Percentiles rank a stretch among this genome's conserved stretches.
Evolutionary conservation across 2,329 filamentous ascomycete species (phyloP).

Genomic region (Sodiomyces alkalinus): DNA sequence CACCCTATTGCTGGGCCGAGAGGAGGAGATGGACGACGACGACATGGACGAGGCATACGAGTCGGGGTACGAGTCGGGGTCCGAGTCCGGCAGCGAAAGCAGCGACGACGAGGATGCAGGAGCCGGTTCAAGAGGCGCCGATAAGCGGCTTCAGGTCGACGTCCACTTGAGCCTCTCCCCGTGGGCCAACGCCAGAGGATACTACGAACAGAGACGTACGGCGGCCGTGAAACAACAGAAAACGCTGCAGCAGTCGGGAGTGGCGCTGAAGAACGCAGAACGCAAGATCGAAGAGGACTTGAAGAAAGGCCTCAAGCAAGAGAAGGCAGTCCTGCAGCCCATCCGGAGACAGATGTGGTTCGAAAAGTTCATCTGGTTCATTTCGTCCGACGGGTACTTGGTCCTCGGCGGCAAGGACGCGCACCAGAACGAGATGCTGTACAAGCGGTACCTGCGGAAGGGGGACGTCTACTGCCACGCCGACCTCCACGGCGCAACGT

Average conservation of each 20-base stretch:
- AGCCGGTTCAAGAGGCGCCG: constrained; percentile 19
- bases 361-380: constrained; percentile 91
- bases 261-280: constrained; percentile 78
- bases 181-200: constrained; percentile 81
- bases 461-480: constrained; percentile 89
- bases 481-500: constrained; percentile 69
- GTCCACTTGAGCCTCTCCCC: constrained; percentile 70
- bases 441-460: constrained; percentile 69
- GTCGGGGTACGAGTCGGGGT: too few species aligned
- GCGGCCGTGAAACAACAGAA: constrained; percentile 80
- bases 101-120: constrained; percentile 25
- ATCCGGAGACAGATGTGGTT: constrained; percentile 85
- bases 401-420: constrained; percentile 80
- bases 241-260: constrained; percentile 65
- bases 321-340: constrained; percentile 73
- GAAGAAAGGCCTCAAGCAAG: constrained; percentile 77
- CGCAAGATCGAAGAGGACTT: constrained; percentile 76
- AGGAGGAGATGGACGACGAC: constrained; percentile 45
- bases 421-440: constrained; percentile 85
- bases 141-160: constrained; percentile 56
- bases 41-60: constrained; percentile 42
- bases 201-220: constrained; percentile 76
- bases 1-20: constrained; percentile 63
- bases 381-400: constrained; percentile 89
- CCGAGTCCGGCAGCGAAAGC: constrained; percentile 45